Evolutionary conservation across 495 filamentous ascomycete species (phyloP).

Genomic region (Rostrohypoxylon terebratum): DNA sequence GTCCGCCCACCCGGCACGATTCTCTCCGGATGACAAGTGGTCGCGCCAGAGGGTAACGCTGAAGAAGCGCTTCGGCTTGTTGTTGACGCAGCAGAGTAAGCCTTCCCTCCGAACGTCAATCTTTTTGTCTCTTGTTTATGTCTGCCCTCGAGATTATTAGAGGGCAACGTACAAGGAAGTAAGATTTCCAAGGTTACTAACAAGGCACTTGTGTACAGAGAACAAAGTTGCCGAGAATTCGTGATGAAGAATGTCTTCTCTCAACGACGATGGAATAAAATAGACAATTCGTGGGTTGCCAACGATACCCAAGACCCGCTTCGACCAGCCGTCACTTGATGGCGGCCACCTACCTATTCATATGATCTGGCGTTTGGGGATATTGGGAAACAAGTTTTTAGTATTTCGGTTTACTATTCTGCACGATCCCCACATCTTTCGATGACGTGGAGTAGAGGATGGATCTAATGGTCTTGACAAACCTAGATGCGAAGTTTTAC

Average conservation of each 20-base stretch:
- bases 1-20: slow-evolving; percentile 94
- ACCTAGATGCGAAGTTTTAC: neutral
- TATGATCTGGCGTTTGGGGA: slow-evolving; percentile 27
- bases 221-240: slow-evolving; percentile 50
- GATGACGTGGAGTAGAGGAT: neutral
- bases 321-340: neutral
- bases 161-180: neutral
- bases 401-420: neutral
- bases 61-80: slow-evolving; percentile 88
- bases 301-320: neutral
- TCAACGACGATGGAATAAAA: neutral
- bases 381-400: slow-evolving; percentile 5
- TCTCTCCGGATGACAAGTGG: slow-evolving; percentile 98
- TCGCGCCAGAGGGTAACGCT: slow-evolving; percentile 92
- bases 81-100: slow-evolving; percentile 86
- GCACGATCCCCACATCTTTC: neutral
- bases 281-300: neutral
- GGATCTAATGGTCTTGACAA: neutral
- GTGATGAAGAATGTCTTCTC: slow-evolving; percentile 12
- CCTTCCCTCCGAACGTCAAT: slow-evolving; percentile 37
- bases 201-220: slow-evolving; percentile 19
- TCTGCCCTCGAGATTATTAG: neutral
- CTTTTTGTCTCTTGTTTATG: neutral
- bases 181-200: neutral
- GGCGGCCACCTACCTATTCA: slow-evolving; percentile 6